Percentiles rank a stretch among this genome's conserved stretches.
phyloP scores from a whole-genome alignment of 1,284 basidiomycete genomes.

The Apiotrichum sp. region DNA sequence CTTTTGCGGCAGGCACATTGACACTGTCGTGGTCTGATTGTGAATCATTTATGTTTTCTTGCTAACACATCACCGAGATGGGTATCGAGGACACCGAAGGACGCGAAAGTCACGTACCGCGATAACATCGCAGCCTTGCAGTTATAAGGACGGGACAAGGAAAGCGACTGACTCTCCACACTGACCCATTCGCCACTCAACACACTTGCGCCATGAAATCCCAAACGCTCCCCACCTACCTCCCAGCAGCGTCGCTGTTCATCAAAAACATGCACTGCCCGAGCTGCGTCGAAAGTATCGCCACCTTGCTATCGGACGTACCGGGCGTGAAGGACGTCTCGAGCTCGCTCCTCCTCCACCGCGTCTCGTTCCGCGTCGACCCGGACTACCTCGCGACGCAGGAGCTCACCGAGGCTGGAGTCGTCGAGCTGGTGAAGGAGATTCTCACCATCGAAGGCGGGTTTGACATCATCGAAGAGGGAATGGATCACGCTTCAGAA shows the following conservation, averaged over 20 bases:
- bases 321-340: conserved; percentile 28
- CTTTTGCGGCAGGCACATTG: no score
- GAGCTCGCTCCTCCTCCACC: conserved; percentile 41
- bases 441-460: conserved; percentile 30
- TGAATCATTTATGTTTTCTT: no score
- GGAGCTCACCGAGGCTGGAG: conserved; percentile 10
- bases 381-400: no score
- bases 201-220: not conserved
- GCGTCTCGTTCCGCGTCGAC: conserved; percentile 33
- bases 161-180: no score
- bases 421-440: conserved; percentile 20
- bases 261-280: conserved; percentile 47
- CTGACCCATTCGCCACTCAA: not conserved
- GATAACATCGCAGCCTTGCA: no score
- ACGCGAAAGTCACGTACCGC: no score
- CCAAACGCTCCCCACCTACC: conserved; percentile 13
- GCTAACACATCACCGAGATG: no score
- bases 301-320: conserved; percentile 27
- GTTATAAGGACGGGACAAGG: no score
- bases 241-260: conserved; percentile 27
- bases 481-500: no score
- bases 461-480: conserved; percentile 25
- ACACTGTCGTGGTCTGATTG: no score
- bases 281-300: conserved; percentile 45
- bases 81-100: no score